Evolutionary conservation across 305 asterid species (phyloP), one percentile per base, ranked within the genome.

Genomic region (Salvia sclarea): DNA sequence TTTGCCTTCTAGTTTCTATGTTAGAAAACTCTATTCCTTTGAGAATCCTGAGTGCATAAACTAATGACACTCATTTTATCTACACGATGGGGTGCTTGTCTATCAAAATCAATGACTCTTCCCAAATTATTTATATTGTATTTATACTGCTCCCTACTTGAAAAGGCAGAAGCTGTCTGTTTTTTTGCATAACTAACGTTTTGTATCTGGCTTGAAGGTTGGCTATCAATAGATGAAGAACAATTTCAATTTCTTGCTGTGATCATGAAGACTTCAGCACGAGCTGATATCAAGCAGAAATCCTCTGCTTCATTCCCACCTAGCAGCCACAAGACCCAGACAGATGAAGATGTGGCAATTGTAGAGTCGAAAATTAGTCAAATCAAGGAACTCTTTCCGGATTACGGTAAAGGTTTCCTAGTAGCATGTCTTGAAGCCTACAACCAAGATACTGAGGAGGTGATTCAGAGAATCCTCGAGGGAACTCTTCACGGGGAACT

Each of bases 381-480:
- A 85, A 89, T 94, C 76, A 91, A 76, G 75, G 99, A 94, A 68
- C 88, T 94, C 38, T 89, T 94, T 78, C 99, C 98, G 0, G 90
- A 89, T 55, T 87, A 89, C 66, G 99, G 99, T 16, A 84, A 81
- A 48, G 98, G 98, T 25, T 94, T 83, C 82, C 73, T 94, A 72
- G 83, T 81, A 50, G 93, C 92, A 54, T 94, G 98, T 75, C 99
- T 94, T 47, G 98, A 91, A 79, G 96, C 87, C 20, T 94, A 89
- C 73, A 89, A 94, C 85, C 91, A 85, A 31, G 81, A 89, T 70
- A 79, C 97, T n/a, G 98, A 94, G 77, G 96, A 87, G 70, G 99
- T 94, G 45, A 89, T 94, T 75, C 98, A 94, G 82, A 86, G 99
- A 76, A 89, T 94, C 72, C 86, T 94, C 12, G 99, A 94, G 68